Evolutionary conservation across 108 stramenopile species (phyloP), one percentile per base, ranked within the genome.

Genomic region (Skeletonema grethae): DNA sequence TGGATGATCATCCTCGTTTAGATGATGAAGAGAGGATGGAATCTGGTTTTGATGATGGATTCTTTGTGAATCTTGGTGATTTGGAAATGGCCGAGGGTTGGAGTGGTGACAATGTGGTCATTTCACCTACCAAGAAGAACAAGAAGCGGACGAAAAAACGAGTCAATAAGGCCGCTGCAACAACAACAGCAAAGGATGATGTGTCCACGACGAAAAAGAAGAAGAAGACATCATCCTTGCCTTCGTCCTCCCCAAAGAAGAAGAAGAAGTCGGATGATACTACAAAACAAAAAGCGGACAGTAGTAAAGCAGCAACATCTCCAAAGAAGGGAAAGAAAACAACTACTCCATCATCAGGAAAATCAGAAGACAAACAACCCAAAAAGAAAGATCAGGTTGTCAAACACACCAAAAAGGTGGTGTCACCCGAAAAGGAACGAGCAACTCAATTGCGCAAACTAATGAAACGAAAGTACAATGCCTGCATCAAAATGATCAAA

Each of bases 41-140:
- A 6, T 69, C 68, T 2, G 73, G 70, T 39, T 70, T 73, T 57
- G 90, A 92, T 65, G 86, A 84, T 66, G 91, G 86, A 35, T 95
- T 95, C 85, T 95, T 95, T 77, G 94, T 95, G 65, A 95, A 95
- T 67, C 78, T 95, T 18, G 94, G 94, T 7, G 83, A 86, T 45
- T 70, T 93, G 55, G 91, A 92, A 76, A 84, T 95, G 75, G 94
- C 89, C 31, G 87, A 90, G 68, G 90, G 87, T 13, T 88, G 84
- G 72, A 84, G 69, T 9, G 83, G 80, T 7, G 88, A 88, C 24
- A 63, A 83, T 31, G 86, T 90, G 64, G 87, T 77, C 4, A 65
- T 57, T 28, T 61, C 67, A 25, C 24, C 65, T 11, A 48, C 64
- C 16, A 30, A 45, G 29, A 79, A 41, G 32, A 34, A 28, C 1